Evolutionary conservation across 192 early-diverging fungal genomes (phyloP), one percentile per base, ranked within the genome.

Genomic region (Coemansia sp.): DNA sequence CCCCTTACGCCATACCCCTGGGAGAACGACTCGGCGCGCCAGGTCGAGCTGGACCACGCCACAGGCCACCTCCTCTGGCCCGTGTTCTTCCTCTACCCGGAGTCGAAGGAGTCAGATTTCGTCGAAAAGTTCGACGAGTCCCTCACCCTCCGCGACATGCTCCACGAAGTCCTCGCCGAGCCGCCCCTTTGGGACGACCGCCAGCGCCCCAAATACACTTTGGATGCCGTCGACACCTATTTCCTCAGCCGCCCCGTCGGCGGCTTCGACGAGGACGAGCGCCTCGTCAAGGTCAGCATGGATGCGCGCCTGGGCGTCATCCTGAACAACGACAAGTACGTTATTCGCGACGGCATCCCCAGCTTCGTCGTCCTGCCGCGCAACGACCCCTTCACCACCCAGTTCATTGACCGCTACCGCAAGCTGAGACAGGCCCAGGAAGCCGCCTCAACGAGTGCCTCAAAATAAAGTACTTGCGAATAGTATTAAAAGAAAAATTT

Each of bases 41-140:
- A 83, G 67, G 80, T 91, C 21, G 63, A 85, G 45, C 71, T 94
- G 51, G 85, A 90, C 59, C 62, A 68, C 17, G 66, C 76, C 19
- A 85, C 86, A 0, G 85, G 87, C 21, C 85, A 82, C 21, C 70
- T 99, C 14, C 81, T 87, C 8, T 90, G 90, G 85, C 98, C 98
- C 0, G 93, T 94, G 5, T 82, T 94, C 35, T 94, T 99, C 63
- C 75, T 98, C 72, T 99, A 99, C 73, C 98, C 98, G 27, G 95
- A 99, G 79, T 80, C 90, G 68, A 90, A 90, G 64, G 88, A 98
- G 67, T 92, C 91, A 3, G 98, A 99, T 76, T 85, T 93, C 57
- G 93, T 99, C 59, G 83, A 89, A 63, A 79, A 78, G 36, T 96
- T 97, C 68, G 84, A 94, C 81, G 98, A 98, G 81, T 72, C 86